Evolutionary conservation across 2,329 filamentous ascomycete genomes (phyloP).

Genomic region (Orbilia oligospora): DNA sequence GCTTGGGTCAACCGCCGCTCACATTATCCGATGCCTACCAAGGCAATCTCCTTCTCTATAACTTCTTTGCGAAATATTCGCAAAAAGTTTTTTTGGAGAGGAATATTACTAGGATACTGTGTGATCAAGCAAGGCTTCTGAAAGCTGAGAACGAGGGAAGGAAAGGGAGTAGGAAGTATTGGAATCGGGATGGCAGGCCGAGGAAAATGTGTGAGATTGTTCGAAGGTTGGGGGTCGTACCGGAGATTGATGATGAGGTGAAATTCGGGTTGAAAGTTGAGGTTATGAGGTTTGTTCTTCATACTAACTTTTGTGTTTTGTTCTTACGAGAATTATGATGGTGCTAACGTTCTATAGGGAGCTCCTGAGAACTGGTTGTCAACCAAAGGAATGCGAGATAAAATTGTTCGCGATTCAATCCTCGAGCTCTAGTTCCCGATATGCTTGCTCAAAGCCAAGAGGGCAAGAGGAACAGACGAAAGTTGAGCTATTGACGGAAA

Average conservation of each 20-base stretch:
- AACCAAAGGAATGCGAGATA: constrained; percentile 4
- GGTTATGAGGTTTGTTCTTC: background rate
- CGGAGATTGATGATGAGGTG: constrained; percentile 32
- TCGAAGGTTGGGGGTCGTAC: constrained; percentile 10
- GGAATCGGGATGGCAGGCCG: constrained; percentile 11
- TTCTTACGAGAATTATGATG: too few species aligned
- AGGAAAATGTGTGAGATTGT: constrained; percentile 24
- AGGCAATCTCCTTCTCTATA: constrained; percentile 30
- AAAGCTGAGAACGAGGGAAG: constrained; percentile 33
- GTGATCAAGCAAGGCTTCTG: constrained; percentile 14
- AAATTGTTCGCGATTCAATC: constrained; percentile 4
- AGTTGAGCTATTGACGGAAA: background rate
- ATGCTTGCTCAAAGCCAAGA: too few species aligned
- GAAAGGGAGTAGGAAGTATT: constrained; percentile 3
- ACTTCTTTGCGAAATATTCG: constrained; percentile 17
- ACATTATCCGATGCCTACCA: constrained; percentile 35
- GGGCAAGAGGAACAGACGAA: background rate
- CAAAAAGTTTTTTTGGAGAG: constrained; percentile 37
- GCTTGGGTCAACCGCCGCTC: background rate
- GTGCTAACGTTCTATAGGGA: background rate
- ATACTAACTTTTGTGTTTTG: too few species aligned
- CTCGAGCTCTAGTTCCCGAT: background rate
- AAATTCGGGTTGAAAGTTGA: constrained; percentile 28
- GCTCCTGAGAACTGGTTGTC: background rate
- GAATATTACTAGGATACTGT: constrained; percentile 30